A percentile compares a stretch with the other conserved stretches of the same genome.
Evolutionary conservation across 139 green algal genomes (phyloP).

Genomic region (Tetradesmus obliquus): DNA sequence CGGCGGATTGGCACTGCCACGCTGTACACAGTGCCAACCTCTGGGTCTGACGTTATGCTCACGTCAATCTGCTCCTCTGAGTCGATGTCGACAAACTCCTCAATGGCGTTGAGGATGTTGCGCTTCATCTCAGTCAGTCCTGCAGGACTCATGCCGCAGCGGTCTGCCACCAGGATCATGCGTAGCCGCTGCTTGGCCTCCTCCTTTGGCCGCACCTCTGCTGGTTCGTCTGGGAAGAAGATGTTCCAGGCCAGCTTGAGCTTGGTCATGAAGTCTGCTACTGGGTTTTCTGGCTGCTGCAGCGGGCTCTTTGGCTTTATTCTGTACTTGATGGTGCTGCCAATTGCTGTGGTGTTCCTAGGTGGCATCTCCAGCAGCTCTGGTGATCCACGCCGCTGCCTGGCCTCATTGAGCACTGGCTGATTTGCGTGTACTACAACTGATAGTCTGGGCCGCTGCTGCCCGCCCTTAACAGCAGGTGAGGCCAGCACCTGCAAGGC

Average conservation of each 20-base stretch:
- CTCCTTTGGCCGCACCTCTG: constrained; percentile 58
- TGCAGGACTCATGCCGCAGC: constrained; percentile 84
- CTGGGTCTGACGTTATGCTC: constrained; percentile 79
- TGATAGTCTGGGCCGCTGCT: not conserved
- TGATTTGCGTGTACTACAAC: constrained; percentile 3
- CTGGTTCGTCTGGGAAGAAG: constrained; percentile 61
- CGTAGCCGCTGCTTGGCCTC: constrained; percentile 61
- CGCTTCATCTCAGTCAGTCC: constrained; percentile 78
- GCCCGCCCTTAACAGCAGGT: not conserved
- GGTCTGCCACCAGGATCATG: constrained; percentile 69
- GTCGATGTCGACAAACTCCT: constrained; percentile 91
- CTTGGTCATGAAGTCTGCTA: constrained; percentile 58
- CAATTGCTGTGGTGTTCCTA: constrained; percentile 37
- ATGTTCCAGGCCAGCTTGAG: constrained; percentile 64
- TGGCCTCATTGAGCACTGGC: not conserved
- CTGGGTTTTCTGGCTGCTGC: constrained; percentile 2
- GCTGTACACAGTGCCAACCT: constrained; percentile 90
- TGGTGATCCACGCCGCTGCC: not conserved
- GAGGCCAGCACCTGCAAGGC: not conserved
- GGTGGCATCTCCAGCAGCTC: constrained; percentile 14
- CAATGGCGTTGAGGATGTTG: constrained; percentile 80
- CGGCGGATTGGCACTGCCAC: constrained; percentile 89
- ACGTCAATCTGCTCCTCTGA: constrained; percentile 84
- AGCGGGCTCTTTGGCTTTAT: constrained; percentile 10
- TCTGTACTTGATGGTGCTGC: constrained; percentile 45